Evolutionary conservation across 2,329 filamentous ascomycete genomes (phyloP).

Genomic region (Colletotrichum euphorbiae): DNA sequence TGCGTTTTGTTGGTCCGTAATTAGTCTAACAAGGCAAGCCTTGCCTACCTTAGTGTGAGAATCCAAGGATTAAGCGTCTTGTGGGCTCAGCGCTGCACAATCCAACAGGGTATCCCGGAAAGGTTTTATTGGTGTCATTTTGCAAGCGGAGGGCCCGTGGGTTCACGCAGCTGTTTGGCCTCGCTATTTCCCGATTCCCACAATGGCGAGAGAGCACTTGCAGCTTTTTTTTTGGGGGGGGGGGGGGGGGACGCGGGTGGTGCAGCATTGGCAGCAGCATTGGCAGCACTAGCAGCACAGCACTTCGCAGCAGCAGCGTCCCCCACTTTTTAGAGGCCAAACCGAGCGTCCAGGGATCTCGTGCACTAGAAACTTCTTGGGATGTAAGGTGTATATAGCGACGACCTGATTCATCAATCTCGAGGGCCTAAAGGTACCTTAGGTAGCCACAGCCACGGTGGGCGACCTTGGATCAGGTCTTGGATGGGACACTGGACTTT

Average conservation of each 20-base stretch:
- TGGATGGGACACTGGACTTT: slow-evolving; percentile 13
- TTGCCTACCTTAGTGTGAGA: neutral
- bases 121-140: slow-evolving; percentile 35
- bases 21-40: neutral
- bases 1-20: neutral
- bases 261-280: no score
- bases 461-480: slow-evolving; percentile 24
- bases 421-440: no score
- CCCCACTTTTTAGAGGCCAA: slow-evolving; percentile 37
- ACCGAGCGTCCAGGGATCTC: slow-evolving; percentile 19
- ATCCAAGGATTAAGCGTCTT: slow-evolving; percentile 6
- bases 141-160: slow-evolving; percentile 25
- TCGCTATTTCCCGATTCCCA: neutral
- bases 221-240: neutral
- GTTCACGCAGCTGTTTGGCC: neutral
- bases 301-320: slow-evolving; percentile 11
- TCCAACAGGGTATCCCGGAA: slow-evolving; percentile 15
- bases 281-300: no score
- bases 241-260: no score
- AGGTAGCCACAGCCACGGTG: no score
- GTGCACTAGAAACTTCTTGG: slow-evolving; percentile 21
- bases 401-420: slow-evolving; percentile 26
- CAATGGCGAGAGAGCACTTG: slow-evolving; percentile 14
- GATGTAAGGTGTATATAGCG: no score
- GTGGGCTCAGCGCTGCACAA: slow-evolving; percentile 7